Evolutionary conservation across 139 green algal species (phyloP), one percentile per base, ranked within the genome.

Genomic region (Cymbomonas tetramitiformis): DNA sequence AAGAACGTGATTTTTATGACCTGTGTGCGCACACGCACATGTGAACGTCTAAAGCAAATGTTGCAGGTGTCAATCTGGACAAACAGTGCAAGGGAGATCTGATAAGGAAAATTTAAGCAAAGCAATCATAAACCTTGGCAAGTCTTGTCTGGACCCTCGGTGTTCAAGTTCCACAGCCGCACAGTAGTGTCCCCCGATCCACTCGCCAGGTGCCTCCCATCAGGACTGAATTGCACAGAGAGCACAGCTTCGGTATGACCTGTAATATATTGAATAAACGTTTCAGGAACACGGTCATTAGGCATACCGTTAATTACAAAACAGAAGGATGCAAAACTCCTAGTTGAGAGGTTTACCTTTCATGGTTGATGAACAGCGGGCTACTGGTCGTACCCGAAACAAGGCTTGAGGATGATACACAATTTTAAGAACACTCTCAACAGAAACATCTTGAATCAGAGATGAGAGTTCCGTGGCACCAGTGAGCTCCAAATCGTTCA

Each of bases 181-280:
- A 98, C 77, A 0, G 81, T 96, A 15, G 78, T 89, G 75, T 98
- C 91, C 0, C 91, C 91, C 0, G 55, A 79, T 19, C 91, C 91
- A 34, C 72, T 94, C 19, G 80, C 84, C 34, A 98, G 72, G 36
- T 66, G 65, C 50, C 70, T 70, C 25, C 91, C 90, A 62, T 95
- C 72, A 2, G 88, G 89, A 29, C 71, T 87, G 78, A 99, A 99
- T n/a, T 57, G 39, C 0, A 96, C 85, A 2, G 72, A 68, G 31
- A 97, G 79, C 30, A 99, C 85, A 5, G 86, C 70, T 58, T 96
- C 89, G 1, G 79, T 71, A 62, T 99, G 91, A 0, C 87, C 87
- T 67, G 69, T 31, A 3, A 77, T n/a, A n/a, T n/a, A n/a, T n/a
- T n/a, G n/a, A n/a, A n/a, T n/a, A n/a, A n/a, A n/a, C n/a, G n/a